These are phyloP conservation scores for Candolleomyces aberdarensis DNA, from an alignment of 768 basidiomycete genomes.

Conservation along the genomic window DNA sequence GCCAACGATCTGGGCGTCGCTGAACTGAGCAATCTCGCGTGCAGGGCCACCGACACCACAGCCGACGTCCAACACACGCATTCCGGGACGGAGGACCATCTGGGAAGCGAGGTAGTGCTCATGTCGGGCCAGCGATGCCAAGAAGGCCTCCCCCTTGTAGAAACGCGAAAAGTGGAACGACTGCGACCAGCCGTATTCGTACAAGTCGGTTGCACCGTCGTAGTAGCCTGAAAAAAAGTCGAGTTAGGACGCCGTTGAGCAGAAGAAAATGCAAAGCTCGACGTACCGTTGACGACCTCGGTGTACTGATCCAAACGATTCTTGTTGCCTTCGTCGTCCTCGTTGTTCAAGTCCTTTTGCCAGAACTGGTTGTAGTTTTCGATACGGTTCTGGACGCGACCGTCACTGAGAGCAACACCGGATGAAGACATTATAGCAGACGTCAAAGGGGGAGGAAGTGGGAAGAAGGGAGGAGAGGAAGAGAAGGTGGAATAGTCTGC, in stretches of 20 bases:
- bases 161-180: constrained; percentile 98
- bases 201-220: constrained; percentile 92
- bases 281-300: constrained; percentile 88
- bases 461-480: neutral
- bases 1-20: constrained; percentile 81
- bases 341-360: constrained; percentile 76
- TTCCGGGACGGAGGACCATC: constrained; percentile 82
- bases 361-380: constrained; percentile 90
- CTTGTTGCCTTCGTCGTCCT: constrained; percentile 61
- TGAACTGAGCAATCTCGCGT: constrained; percentile 89
- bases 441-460: neutral
- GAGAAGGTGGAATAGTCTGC: neutral
- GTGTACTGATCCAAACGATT: constrained; percentile 80
- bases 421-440: constrained; percentile 11
- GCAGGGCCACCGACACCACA: constrained; percentile 99
- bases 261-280: neutral
- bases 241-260: neutral
- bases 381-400: constrained; percentile 64
- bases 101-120: constrained; percentile 95
- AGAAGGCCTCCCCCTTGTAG: constrained; percentile 84
- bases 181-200: constrained; percentile 90
- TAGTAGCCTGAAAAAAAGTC: constrained; percentile 69
- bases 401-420: constrained; percentile 36
- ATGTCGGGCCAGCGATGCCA: constrained; percentile 81
- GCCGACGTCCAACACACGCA: constrained; percentile 97